These are phyloP conservation scores for Cucumis melo DNA, from an alignment of 306 rosid species.

Conservation along the genomic window DNA sequence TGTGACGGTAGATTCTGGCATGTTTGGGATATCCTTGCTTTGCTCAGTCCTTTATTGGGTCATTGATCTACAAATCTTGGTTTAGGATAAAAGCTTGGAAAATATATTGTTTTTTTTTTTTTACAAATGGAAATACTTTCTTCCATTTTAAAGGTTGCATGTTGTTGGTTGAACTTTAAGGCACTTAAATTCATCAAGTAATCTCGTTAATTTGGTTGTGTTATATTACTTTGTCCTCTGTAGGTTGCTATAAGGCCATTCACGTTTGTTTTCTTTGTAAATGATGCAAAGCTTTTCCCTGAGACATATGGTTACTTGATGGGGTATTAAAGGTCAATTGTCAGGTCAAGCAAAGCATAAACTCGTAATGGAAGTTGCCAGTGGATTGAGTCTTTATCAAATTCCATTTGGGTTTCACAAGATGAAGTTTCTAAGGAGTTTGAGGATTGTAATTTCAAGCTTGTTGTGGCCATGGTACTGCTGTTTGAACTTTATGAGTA, in stretches of 20 bases:
- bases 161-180: not conserved
- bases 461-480: no score
- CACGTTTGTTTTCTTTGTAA: constrained; percentile 86
- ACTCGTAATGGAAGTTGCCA: no score
- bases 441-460: no score
- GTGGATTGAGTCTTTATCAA: no score
- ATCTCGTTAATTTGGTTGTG: not conserved
- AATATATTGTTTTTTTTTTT: not conserved
- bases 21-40: no score
- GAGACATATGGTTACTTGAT: no score
- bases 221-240: constrained; percentile 10
- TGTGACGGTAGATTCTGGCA: no score
- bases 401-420: no score
- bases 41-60: not conserved
- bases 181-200: not conserved
- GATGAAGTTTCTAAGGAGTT: no score
- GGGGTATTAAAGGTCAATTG: no score
- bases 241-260: constrained; percentile 99
- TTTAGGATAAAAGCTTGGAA: not conserved
- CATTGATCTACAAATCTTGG: not conserved
- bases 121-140: not conserved
- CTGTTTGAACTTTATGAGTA: no score
- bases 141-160: not conserved
- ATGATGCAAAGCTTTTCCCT: constrained; percentile 85
- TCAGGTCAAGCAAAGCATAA: no score